These are phyloP conservation scores for Antitrichia curtipendula DNA, from an alignment of 225 moss, liverwort and hornwort genomes.

Conservation along the genomic window DNA sequence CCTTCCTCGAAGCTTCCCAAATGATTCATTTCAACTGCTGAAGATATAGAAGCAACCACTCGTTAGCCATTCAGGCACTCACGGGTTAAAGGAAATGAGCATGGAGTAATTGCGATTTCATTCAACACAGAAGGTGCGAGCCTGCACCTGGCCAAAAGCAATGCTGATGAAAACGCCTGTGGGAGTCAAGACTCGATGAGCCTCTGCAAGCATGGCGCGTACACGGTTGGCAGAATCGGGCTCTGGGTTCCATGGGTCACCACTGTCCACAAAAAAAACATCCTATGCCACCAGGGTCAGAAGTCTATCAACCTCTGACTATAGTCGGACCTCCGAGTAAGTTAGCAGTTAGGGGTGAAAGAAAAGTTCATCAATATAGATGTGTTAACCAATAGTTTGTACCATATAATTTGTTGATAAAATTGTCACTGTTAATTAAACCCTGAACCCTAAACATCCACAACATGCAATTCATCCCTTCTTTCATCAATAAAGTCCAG, in stretches of 20 bases:
- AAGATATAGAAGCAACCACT: neutral
- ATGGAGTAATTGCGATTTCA: neutral
- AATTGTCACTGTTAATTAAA: neutral
- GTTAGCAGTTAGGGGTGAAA: neutral
- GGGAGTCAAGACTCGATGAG: conserved; percentile 67
- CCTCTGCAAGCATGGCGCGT: conserved; percentile 53
- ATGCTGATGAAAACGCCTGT: conserved; percentile 71
- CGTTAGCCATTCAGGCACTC: neutral
- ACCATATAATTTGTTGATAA: neutral
- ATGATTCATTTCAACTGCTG: neutral
- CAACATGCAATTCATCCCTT: neutral
- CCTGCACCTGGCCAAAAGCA: conserved; percentile 79
- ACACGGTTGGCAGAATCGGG: conserved; percentile 40
- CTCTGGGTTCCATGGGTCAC: conserved; percentile 86
- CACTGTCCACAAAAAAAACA: conserved; percentile 90
- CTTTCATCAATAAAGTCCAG: neutral
- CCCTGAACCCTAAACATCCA: neutral
- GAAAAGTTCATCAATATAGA: neutral
- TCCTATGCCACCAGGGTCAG: conserved; percentile 62
- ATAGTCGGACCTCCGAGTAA: neutral
- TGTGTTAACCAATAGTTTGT: neutral
- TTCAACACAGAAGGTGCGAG: neutral
- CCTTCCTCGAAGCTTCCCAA: neutral
- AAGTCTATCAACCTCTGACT: neutral
- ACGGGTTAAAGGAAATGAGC: neutral